A percentile compares a stretch with the other conserved stretches of the same genome.
These are phyloP conservation scores for Candida buenavistaensis DNA, from an alignment of 1,139 yeast species.

Conservation along the genomic window DNA sequence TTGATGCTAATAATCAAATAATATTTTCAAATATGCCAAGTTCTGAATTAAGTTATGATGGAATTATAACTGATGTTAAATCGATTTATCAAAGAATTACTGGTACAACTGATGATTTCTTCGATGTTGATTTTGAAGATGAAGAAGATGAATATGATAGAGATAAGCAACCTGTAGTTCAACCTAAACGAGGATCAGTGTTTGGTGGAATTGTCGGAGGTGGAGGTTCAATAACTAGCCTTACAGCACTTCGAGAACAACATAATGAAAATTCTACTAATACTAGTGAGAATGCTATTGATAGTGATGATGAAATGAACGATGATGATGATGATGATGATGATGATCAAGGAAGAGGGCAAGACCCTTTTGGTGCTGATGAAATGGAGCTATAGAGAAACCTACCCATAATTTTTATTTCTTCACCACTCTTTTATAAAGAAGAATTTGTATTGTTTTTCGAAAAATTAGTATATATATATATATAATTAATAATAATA, in stretches of 20 bases:
- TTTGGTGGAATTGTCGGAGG: constrained; percentile 19
- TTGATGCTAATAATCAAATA: constrained; percentile 44
- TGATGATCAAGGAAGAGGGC: constrained; percentile 30
- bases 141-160: constrained; percentile 61
- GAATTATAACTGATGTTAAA: constrained; percentile 80
- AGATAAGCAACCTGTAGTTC: constrained; percentile 9
- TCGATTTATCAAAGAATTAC: constrained; percentile 72
- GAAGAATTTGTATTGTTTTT: no score
- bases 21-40: constrained; percentile 75
- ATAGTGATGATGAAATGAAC: constrained; percentile 44
- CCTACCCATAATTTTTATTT: no score
- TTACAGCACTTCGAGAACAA: constrained; percentile 16
- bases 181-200: constrained; percentile 12
- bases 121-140: constrained; percentile 94
- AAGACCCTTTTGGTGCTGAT: constrained; percentile 63
- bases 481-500: no score
- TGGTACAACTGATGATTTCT: constrained; percentile 93
- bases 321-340: constrained; percentile 53
- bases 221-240: constrained; percentile 19
- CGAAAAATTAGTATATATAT: no score
- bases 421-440: no score
- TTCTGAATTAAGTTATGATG: constrained; percentile 87
- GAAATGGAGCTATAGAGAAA: constrained; percentile 64
- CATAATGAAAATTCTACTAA: constrained; percentile 16
- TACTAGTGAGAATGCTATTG: constrained; percentile 43